Conservation (phyloP, 305 asterid species). For the Plantago coronopus region DNA sequence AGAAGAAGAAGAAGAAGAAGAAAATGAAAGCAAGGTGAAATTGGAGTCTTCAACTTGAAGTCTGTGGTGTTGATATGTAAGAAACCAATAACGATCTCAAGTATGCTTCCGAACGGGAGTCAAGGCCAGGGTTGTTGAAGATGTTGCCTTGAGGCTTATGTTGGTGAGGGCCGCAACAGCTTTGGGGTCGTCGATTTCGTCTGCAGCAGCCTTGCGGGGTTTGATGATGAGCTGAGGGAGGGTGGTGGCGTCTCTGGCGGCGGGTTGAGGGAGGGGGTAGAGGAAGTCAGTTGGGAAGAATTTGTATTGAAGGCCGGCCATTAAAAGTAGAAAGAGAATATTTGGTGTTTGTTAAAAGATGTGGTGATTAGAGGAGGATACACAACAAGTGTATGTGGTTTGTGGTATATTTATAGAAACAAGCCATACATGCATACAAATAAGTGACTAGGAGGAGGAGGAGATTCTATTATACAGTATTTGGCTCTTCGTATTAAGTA, state of each 20-base stretch:
- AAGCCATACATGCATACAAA: too few relatives aligned
- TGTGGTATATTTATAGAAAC: too few relatives aligned
- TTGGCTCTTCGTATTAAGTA: too few relatives aligned
- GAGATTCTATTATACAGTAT: too few relatives aligned
- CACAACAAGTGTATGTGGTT: too few relatives aligned
- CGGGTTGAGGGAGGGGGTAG: constrained; percentile 38
- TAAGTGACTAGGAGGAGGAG: too few relatives aligned
- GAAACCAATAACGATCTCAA: not conserved
- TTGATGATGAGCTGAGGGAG: constrained; percentile 32
- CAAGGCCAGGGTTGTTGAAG: constrained; percentile 30
- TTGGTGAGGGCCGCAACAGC: not conserved
- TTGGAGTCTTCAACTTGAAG: too few relatives aligned
- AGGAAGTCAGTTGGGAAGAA: constrained; percentile 58
- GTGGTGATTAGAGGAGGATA: too few relatives aligned
- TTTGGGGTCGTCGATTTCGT: constrained; percentile 33
- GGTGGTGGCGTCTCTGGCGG: constrained; percentile 19
- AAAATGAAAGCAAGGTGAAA: too few relatives aligned
- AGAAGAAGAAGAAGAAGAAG: too few relatives aligned
- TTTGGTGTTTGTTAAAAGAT: too few relatives aligned
- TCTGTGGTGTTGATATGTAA: too few relatives aligned
- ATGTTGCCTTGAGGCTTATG: constrained; percentile 32
- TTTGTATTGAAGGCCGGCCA: constrained; percentile 63
- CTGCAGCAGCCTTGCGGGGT: constrained; percentile 22
- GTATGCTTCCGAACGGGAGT: constrained; percentile 25
- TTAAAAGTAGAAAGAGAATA: constrained; percentile 9